Conservation (phyloP, 2,329 filamentous ascomycete species). For the Sclerotiophoma versabilis region DNA sequence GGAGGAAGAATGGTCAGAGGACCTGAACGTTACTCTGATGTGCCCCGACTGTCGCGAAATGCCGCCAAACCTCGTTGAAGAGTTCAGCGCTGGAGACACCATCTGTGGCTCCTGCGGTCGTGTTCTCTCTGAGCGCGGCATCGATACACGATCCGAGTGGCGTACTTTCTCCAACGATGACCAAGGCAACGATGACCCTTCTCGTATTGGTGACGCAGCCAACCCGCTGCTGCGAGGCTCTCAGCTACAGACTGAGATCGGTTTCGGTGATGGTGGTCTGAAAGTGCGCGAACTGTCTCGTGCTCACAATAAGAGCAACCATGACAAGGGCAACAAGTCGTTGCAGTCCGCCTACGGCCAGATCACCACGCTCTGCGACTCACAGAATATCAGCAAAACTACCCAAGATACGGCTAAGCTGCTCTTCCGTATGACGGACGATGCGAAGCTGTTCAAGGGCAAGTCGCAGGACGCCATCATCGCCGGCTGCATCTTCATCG, state of each 20-base stretch:
- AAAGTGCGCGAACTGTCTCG: constrained; percentile 78
- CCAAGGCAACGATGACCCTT: constrained; percentile 93
- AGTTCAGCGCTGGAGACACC: constrained; percentile 90
- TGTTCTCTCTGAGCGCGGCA: constrained; percentile 87
- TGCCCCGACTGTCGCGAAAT: constrained; percentile 90
- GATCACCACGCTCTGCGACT: constrained; percentile 84
- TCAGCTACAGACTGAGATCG: constrained; percentile 87
- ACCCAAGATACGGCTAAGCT: constrained; percentile 92
- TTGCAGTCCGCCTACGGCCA: constrained; percentile 85
- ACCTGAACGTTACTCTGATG: constrained; percentile 83
- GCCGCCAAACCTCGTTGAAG: constrained; percentile 92
- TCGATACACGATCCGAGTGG: constrained; percentile 97
- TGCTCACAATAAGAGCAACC: constrained; percentile 80
- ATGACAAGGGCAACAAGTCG: constrained; percentile 83
- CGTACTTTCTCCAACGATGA: constrained; percentile 99
- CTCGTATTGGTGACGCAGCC: constrained; percentile 92
- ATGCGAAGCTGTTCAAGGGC: constrained; percentile 91
- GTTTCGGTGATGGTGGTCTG: constrained; percentile 77
- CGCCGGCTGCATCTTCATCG: constrained; percentile 96
- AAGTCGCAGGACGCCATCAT: constrained; percentile 94
- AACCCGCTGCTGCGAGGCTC: constrained; percentile 90
- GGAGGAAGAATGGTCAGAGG: constrained; percentile 71
- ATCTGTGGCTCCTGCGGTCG: constrained; percentile 92
- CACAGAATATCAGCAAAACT: constrained; percentile 69
- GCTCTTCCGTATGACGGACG: constrained; percentile 92